Percentiles rank a stretch among this genome's conserved stretches.
phyloP scores from a whole-genome alignment of 73 alveolate genomes.

The Tetrahymena malaccensis region DNA sequence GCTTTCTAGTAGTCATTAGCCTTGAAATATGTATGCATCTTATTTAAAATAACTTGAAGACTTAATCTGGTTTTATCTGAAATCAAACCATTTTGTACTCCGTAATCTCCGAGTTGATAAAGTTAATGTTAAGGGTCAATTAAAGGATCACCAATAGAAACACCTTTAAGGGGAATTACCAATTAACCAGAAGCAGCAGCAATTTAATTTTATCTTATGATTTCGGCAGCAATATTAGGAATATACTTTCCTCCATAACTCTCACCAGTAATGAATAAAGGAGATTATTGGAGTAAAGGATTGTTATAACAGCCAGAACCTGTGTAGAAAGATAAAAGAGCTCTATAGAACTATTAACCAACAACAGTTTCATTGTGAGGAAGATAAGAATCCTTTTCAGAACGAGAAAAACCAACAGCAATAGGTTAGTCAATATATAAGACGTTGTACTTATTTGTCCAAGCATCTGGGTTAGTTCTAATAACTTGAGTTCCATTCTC shows the following conservation, averaged over 20 bases:
- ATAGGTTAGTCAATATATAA: neutral
- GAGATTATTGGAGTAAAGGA: neutral
- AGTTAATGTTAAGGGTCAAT: neutral
- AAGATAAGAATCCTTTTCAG: slow-evolving; percentile 13
- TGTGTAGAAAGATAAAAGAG: neutral
- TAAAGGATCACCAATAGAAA: slow-evolving; percentile 47
- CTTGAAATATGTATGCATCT: neutral
- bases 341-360: neutral
- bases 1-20: neutral
- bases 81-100: neutral
- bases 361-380: neutral
- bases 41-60: neutral
- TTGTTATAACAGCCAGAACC: neutral
- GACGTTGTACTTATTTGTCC: neutral
- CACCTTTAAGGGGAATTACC: slow-evolving; percentile 19
- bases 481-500: neutral
- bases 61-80: neutral
- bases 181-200: neutral
- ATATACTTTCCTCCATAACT: slow-evolving; percentile 55
- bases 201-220: slow-evolving; percentile 10
- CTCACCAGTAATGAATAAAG: slow-evolving; percentile 42
- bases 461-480: neutral
- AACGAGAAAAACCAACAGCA: neutral
- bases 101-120: neutral
- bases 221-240: slow-evolving; percentile 44